Conservation (phyloP, 495 filamentous ascomycete species). For the Achaetomiella virescens region DNA sequence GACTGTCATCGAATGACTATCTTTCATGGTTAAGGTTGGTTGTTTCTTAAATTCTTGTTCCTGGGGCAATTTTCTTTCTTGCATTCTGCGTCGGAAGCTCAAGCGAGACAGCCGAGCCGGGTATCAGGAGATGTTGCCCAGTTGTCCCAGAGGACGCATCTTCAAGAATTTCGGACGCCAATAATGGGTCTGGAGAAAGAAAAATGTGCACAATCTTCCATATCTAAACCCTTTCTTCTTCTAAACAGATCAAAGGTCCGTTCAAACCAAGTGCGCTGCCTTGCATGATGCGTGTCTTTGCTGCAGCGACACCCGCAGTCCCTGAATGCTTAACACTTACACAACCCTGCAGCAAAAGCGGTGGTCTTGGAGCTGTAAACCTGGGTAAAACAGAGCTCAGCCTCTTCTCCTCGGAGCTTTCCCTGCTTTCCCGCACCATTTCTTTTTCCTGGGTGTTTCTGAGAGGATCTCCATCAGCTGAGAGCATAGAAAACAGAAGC, state of each 20-base stretch:
- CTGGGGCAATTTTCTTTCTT: neutral
- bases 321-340: slow-evolving; percentile 11
- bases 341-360: neutral
- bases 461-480: too few relatives aligned
- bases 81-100: neutral
- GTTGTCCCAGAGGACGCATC: too few relatives aligned
- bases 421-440: too few relatives aligned
- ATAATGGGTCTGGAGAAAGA: neutral
- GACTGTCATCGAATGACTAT: neutral
- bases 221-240: neutral
- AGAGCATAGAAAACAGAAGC: too few relatives aligned
- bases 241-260: neutral
- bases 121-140: too few relatives aligned
- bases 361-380: neutral
- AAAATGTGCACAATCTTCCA: neutral
- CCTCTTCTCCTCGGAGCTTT: too few relatives aligned
- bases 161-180: neutral
- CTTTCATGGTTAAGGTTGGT: neutral
- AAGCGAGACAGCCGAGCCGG: neutral
- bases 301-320: neutral
- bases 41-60: neutral
- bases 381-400: neutral
- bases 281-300: neutral
- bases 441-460: too few relatives aligned
- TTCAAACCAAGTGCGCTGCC: neutral